Evolutionary conservation across 2,329 filamentous ascomycete species (phyloP), one percentile per base, ranked within the genome.

Genomic region (Thyridium curvatum): DNA sequence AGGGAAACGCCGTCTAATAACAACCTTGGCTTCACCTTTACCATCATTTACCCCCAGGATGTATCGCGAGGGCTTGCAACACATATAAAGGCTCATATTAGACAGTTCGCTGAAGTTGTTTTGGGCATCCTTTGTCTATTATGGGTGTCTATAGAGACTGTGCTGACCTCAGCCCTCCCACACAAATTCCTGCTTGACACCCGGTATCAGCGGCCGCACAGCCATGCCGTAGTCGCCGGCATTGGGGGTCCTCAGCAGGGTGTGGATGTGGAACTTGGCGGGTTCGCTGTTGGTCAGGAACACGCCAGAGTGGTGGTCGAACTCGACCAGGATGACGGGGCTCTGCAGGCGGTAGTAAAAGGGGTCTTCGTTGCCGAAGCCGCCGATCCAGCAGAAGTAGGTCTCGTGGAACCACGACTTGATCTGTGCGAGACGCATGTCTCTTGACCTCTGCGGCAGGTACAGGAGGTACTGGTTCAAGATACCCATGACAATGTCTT

Each of bases 321-420:
- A 86, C 66, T 91, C 86, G 37, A 83, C 66, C 2, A 90, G 64
- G 1, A 87, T 66, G 0, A 90, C 84, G 0, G 84, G 84, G 46
- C 77, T 87, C 59, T 91, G 85, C 4, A 91, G 72, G 1, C 86
- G 72, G 51, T 81, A 91, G 58, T 90, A 91, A 51, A 86, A 91
- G 0, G 85, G 67, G 54, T 89, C 84, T 0, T 74, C 60, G 37
- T 85, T 69, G 0, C 69, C 76, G 43, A 66, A 84, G 0, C 76
- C 78, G 4, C 86, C 86, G 39, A 90, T 89, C 84, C 86, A 91
- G 54, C 74, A 77, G 54, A 87, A 90, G 52, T 86, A 85, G 5
- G 84, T 90, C 65, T 89, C 82, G n/a, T 62, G 51, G 40, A 83
- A 77, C 55, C 75, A 72, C 3, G 57, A 52, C 37, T 68, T 65